Evolutionary conservation across 305 asterid genomes (phyloP).

Genomic region (Fraxinus nigra): DNA sequence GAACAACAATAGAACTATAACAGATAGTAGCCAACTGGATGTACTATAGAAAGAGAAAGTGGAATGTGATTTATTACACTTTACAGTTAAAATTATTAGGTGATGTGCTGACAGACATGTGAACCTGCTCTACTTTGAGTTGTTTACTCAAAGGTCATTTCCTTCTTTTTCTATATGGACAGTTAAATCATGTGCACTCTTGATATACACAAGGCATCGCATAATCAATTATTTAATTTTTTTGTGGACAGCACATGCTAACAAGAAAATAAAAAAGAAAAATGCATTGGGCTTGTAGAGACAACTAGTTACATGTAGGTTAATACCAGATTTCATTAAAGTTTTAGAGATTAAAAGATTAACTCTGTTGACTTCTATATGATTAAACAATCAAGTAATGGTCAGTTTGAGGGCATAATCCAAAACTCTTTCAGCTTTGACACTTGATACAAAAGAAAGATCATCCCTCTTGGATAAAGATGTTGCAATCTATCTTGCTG

Average conservation of each 20-base stretch:
- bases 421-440: not conserved
- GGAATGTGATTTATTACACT: conserved; percentile 1
- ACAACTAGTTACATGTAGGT: not conserved
- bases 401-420: not conserved
- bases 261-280: not conserved
- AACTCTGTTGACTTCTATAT: not conserved
- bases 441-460: not conserved
- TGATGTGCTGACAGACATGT: not conserved
- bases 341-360: not conserved
- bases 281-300: not conserved
- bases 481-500: not conserved
- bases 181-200: conserved; percentile 8
- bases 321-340: not conserved
- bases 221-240: not conserved
- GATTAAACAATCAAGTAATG: not conserved
- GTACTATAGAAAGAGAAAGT: conserved; percentile 9
- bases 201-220: not conserved
- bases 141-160: not conserved
- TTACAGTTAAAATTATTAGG: conserved; percentile 16
- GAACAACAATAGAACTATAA: not conserved
- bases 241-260: conserved; percentile 2
- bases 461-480: not conserved
- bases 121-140: not conserved
- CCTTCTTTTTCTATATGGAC: not conserved
- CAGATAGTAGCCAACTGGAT: conserved; percentile 12